These are phyloP conservation scores for Pterocarpus macrocarpus DNA, from an alignment of 306 rosid genomes.

Conservation along the genomic window DNA sequence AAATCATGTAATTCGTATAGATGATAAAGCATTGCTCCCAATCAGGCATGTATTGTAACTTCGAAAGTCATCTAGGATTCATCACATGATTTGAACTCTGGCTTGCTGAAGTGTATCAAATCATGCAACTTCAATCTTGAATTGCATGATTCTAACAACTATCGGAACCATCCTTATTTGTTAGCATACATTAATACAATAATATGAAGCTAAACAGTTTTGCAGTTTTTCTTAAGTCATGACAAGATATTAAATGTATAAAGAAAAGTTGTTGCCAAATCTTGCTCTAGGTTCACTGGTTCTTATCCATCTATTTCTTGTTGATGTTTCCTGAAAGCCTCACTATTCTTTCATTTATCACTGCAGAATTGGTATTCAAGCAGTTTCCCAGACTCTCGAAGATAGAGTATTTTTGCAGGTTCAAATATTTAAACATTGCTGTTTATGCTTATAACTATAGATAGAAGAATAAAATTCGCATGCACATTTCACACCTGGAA, in stretches of 20 bases:
- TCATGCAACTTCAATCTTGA: no score
- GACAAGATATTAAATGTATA: neutral
- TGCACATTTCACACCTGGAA: constrained; percentile 4
- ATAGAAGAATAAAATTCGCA: neutral
- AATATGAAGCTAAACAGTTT: no score
- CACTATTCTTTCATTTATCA: neutral
- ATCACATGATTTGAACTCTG: no score
- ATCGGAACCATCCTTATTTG: neutral
- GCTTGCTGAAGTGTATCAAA: no score
- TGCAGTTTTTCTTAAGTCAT: no score
- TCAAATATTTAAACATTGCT: neutral
- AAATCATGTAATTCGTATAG: no score
- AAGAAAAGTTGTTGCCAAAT: constrained; percentile 6
- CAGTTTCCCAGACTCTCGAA: neutral
- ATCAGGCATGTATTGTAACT: no score
- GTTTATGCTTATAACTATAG: neutral
- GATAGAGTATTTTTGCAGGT: neutral
- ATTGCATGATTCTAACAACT: no score
- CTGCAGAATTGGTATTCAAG: neutral
- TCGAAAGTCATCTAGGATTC: no score
- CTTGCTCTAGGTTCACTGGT: neutral
- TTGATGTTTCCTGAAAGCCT: neutral
- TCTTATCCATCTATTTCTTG: no score
- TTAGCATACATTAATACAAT: neutral
- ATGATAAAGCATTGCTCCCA: no score